Evolutionary conservation across 78 protist species (phyloP), one percentile per base, ranked within the genome.

Genomic region (Dictyostelium firmibasis): DNA sequence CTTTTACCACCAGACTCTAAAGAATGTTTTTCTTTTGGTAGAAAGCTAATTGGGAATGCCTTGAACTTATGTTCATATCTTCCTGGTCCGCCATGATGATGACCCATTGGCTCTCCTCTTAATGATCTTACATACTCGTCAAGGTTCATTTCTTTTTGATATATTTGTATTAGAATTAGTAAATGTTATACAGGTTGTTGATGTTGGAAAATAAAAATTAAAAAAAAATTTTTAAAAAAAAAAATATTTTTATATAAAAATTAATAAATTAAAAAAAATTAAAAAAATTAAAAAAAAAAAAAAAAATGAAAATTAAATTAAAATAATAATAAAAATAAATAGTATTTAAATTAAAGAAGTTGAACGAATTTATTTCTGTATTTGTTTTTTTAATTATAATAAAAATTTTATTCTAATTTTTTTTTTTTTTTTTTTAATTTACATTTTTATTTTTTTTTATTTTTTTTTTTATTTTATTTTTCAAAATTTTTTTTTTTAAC

Each of bases 1-100:
- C 96, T 92, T 43, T 92, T 92, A 33, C 96, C 96, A 85, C 96
- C 96, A 31, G 85, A 27, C 18, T 92, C 96, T 35, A 92, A 67
- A 27, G 60, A 38, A 62, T 67, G 64, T 16, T 75, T 83, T 36
- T 81, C 94, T 44, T 82, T 50, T 29, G 47, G 50, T 57, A 50
- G 23, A 6, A 81, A 33, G 2, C 44, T 23, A 44, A 89, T 89
- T 67, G 78, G 84, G 41, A 33, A 47, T 8, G 85, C 94, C 67
- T 70, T 64, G 29, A 64, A 89, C 31, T 60, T 81, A 33, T 89
- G 94, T 31, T 81, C 35, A 44, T 81, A 89, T 81, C 57, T 86
- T 25, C 92, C 92, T 7, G 25, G 70, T 23, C 77, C 79, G 0
- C 67, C 79, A 33, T 50, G 75, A 25, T 27, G 75, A 27, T 29